Conservation (phyloP, 352 stramenopile genomes). For the Phytophthora hibernalis region DNA sequence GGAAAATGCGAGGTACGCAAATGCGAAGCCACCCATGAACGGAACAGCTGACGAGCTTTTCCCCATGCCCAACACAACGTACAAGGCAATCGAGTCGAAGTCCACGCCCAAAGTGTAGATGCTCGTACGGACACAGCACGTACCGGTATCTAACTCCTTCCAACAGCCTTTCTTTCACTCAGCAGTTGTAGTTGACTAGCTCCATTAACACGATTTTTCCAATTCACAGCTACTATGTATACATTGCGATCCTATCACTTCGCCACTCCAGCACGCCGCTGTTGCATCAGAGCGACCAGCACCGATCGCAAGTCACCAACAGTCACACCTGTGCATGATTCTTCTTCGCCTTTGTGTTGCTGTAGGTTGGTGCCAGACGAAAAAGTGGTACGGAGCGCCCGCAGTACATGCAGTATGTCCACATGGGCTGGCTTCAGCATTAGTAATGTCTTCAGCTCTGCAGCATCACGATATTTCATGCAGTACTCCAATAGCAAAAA, state of each 20-base stretch:
- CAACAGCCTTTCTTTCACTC: background rate
- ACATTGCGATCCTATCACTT: slow-evolving; percentile 13
- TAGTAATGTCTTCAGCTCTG: slow-evolving; percentile 58
- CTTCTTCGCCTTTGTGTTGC: slow-evolving; percentile 6
- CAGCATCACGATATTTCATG: slow-evolving; percentile 49
- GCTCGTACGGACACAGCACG: background rate
- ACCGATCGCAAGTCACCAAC: slow-evolving; percentile 58
- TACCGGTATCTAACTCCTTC: background rate
- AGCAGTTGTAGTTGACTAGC: background rate
- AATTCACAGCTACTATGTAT: slow-evolving; percentile 1
- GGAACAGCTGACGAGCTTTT: slow-evolving; percentile 14
- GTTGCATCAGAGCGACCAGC: slow-evolving; percentile 50
- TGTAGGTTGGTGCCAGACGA: slow-evolving; percentile 16
- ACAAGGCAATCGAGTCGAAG: slow-evolving; percentile 22
- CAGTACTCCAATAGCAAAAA: slow-evolving; percentile 77
- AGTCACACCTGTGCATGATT: slow-evolving; percentile 36
- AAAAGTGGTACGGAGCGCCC: slow-evolving; percentile 46
- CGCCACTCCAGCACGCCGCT: slow-evolving; percentile 31
- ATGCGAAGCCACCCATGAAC: slow-evolving; percentile 31
- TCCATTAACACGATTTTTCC: background rate
- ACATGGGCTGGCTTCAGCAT: slow-evolving; percentile 63
- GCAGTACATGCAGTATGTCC: slow-evolving; percentile 63
- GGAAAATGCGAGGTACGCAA: background rate
- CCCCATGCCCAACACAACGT: slow-evolving; percentile 36
- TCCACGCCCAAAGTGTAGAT: slow-evolving; percentile 12